A percentile compares a stretch with the other conserved stretches of the same genome.
Conservation (phyloP, 2,329 filamentous ascomycete species). For the Botrytis pseudocinerea region DNA sequence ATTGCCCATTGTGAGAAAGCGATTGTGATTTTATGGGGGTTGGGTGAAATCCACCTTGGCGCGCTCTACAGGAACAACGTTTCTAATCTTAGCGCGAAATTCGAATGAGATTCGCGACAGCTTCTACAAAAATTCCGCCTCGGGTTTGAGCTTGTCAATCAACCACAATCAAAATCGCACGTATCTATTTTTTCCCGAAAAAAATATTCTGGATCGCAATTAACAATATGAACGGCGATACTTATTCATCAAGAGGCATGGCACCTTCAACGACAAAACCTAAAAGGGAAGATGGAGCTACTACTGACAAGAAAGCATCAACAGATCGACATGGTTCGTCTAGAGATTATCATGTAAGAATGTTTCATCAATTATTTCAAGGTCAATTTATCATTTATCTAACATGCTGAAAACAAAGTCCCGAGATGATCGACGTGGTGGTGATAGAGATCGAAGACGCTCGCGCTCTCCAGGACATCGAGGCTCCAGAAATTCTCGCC, state of each 20-base stretch:
- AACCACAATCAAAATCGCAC: slow-evolving; percentile 18
- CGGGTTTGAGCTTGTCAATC: slow-evolving; percentile 11
- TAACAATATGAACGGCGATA: slow-evolving; percentile 78
- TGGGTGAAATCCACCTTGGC: slow-evolving; percentile 16
- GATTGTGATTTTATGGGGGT: slow-evolving; percentile 17
- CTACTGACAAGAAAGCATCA: slow-evolving; percentile 42
- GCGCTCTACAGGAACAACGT: slow-evolving; percentile 19
- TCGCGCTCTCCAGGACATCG: slow-evolving; percentile 83
- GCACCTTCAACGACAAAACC: slow-evolving; percentile 37
- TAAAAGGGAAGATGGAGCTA: slow-evolving; percentile 34
- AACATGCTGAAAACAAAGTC: slow-evolving; percentile 36
- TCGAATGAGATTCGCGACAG: slow-evolving; percentile 25
- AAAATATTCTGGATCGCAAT: slow-evolving; percentile 4
- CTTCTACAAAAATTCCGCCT: slow-evolving; percentile 25
- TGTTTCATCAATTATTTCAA: slow-evolving; percentile 1
- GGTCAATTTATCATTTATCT: slow-evolving; percentile 31
- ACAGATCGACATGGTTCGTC: slow-evolving; percentile 52
- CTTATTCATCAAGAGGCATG: slow-evolving; percentile 74
- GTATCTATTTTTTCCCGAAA: background rate
- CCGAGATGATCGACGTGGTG: slow-evolving; percentile 43
- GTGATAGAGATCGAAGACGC: slow-evolving; percentile 60
- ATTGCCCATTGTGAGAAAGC: slow-evolving; percentile 33
- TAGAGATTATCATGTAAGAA: slow-evolving; percentile 55
- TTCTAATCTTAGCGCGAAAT: slow-evolving; percentile 25
- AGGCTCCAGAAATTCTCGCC: slow-evolving; percentile 63